Evolutionary conservation across 1,284 basidiomycete genomes (phyloP).

Genomic region (Ceratobasidium sp.): DNA sequence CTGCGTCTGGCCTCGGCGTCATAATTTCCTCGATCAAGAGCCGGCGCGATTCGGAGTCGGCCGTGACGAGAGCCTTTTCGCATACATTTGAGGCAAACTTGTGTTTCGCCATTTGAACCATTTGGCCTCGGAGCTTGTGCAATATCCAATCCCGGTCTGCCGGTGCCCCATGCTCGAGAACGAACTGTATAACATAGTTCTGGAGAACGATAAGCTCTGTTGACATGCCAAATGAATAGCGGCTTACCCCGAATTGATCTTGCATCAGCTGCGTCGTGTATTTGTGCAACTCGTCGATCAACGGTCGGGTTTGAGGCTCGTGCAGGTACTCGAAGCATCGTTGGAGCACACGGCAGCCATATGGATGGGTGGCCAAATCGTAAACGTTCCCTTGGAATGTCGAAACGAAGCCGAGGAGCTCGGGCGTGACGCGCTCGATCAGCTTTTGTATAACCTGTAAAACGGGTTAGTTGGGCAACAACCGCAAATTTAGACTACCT

Average conservation of each 20-base stretch:
- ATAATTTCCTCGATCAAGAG: constrained; percentile 87
- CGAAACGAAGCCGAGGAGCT: constrained; percentile 81
- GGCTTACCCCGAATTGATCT: constrained; percentile 87
- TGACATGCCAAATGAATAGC: constrained; percentile 45
- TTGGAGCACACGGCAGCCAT: constrained; percentile 96
- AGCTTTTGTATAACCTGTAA: constrained; percentile 83
- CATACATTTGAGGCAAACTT: constrained; percentile 98
- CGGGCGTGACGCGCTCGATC: constrained; percentile 82
- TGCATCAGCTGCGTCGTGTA: constrained; percentile 81
- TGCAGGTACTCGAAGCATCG: constrained; percentile 90
- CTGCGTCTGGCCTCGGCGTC: constrained; percentile 70
- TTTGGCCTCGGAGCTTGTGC: constrained; percentile 79
- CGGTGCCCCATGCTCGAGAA: constrained; percentile 83
- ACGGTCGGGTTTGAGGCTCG: constrained; percentile 73
- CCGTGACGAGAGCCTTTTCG: constrained; percentile 87
- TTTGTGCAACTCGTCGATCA: constrained; percentile 89
- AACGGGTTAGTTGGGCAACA: constrained; percentile 15
- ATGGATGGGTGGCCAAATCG: constrained; percentile 89
- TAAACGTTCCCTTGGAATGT: constrained; percentile 88
- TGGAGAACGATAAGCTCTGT: constrained; percentile 55
- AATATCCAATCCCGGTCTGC: constrained; percentile 81
- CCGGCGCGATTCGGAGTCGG: constrained; percentile 73
- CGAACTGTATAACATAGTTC: constrained; percentile 97
- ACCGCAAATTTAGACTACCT: constrained; percentile 51
- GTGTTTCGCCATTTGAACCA: constrained; percentile 86